Percentiles rank a stretch among this genome's conserved stretches.
These are phyloP conservation scores for Pyrenophora tritici-repentis DNA, from an alignment of 2,329 filamentous ascomycete species.

Conservation along the genomic window DNA sequence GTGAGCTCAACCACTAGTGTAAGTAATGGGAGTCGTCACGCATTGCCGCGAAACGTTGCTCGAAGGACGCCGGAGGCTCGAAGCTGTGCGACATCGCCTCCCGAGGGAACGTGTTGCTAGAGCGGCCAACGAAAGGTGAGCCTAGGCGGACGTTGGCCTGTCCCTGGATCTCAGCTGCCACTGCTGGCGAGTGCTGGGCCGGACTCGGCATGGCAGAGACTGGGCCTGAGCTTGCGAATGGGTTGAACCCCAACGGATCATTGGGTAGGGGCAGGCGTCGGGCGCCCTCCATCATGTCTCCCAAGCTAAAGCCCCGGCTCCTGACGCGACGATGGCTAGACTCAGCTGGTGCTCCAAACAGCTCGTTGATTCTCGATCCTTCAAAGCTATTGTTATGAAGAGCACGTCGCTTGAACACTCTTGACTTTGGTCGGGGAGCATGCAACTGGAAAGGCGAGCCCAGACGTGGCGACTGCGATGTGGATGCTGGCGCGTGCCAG, in stretches of 20 bases:
- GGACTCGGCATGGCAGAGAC: conserved; percentile 34
- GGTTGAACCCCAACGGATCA: conserved; percentile 48
- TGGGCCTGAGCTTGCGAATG: conserved; percentile 28
- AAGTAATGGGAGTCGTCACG: conserved; percentile 32
- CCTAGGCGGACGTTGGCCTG: conserved; percentile 53
- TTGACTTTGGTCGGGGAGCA: conserved; percentile 56
- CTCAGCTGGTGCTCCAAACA: conserved; percentile 55
- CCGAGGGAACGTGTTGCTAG: conserved; percentile 55
- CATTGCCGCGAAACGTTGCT: conserved; percentile 45
- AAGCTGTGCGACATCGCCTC: conserved; percentile 46
- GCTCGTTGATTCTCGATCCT: conserved; percentile 49
- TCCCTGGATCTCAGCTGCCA: conserved; percentile 29
- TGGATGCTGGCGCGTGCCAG: conserved; percentile 38
- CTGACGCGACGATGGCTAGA: conserved; percentile 61
- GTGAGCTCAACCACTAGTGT: conserved; percentile 29
- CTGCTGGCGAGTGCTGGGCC: conserved; percentile 22
- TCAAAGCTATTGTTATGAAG: conserved; percentile 60
- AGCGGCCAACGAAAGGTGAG: conserved; percentile 53
- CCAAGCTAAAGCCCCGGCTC: conserved; percentile 65
- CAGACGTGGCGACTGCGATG: conserved; percentile 38
- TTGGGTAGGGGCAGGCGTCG: conserved; percentile 59
- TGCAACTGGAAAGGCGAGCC: conserved; percentile 62
- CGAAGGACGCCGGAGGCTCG: conserved; percentile 46
- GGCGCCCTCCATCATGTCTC: conserved; percentile 58
- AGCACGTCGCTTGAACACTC: conserved; percentile 63